Base-by-base conservation (phyloP, 2,329 filamentous ascomycete genomes). In the Aspergillus piperis region DNA sequence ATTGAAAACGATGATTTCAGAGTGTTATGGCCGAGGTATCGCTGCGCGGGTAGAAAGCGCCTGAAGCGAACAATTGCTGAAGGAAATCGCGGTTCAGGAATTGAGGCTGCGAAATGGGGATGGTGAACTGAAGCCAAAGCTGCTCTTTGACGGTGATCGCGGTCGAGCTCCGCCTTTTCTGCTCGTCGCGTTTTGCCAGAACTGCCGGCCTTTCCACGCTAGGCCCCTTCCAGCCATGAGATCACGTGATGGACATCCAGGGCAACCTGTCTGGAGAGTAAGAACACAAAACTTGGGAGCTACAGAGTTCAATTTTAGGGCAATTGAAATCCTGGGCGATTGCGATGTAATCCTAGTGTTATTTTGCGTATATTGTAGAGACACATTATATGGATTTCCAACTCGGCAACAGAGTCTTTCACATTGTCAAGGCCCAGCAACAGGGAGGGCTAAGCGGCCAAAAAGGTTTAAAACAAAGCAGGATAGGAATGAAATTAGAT, bases 141-240 rank as follows among this genome's bases (percentile, higher is more conserved):
- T 60, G 57, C 62, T 64, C 53, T 60, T 44, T 19, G 53, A 61
- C 54, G 62, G 60, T 68, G 62, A 68, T 69, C 64, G 66, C 67
- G 66, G 56, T 68, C 59, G 61, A 67, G 64, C 67, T 69, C 65
- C 65, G 60, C 61, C 61, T 64, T 56, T 61, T 66, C 57, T 61
- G 59, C 39, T 60, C 51, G 68, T 71, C 69, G 71, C 70, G 71
- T 73, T 73, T 72, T 72, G 62, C 65, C 68, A 66, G 50, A 60
- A 21, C 62, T 60, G 65, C 55, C 50, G 63, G 65, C 47, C 32
- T 36, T 36, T 36, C 32, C 36, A 65, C 68, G 67, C 69, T 70
- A 71, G 65, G 38, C 67, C 66, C 54, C 64, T 71, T 74, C 66
- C 56, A 61, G 52, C 1, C 6, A 2, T 1, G 8, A 0, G 0